Conservation (phyloP, 2,329 filamentous ascomycete genomes). For the Verruconis gallopava region DNA sequence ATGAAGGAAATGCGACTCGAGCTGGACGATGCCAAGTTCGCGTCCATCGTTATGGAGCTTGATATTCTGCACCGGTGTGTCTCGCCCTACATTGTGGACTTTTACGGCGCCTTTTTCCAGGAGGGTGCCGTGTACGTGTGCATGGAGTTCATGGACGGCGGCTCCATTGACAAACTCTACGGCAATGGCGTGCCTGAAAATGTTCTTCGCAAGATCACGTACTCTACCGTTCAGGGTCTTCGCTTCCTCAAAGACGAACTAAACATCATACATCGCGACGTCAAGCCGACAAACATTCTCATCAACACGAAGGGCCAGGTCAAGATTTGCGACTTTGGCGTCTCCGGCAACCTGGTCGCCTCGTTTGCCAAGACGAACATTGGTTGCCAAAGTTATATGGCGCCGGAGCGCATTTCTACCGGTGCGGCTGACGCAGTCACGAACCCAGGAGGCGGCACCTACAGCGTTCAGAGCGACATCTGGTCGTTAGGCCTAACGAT, state of each 20-base stretch:
- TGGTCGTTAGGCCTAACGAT: conserved; percentile 92
- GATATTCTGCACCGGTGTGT: conserved; percentile 91
- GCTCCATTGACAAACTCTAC: conserved; percentile 94
- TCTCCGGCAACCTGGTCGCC: conserved; percentile 89
- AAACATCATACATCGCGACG: conserved; percentile 97
- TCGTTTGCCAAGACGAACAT: conserved; percentile 99
- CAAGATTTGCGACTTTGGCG: conserved; percentile 98
- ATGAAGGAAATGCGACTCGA: conserved; percentile 98
- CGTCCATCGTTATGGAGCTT: conserved; percentile 93
- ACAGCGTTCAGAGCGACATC: conserved; percentile 95
- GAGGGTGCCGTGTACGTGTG: conserved; percentile 96
- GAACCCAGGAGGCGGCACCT: conserved; percentile 64
- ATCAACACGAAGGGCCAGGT: conserved; percentile 81
- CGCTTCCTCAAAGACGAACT: conserved; percentile 94
- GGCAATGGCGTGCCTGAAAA: conserved; percentile 78
- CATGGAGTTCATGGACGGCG: conserved; percentile 98
- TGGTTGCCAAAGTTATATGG: conserved; percentile 98
- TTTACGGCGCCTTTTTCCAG: conserved; percentile 97
- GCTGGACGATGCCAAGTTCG: conserved; percentile 91
- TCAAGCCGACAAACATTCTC: conserved; percentile 98
- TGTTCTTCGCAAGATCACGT: conserved; percentile 78
- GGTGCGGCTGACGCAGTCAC: conserved; percentile 62
- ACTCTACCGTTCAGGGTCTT: conserved; percentile 79
- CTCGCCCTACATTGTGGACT: conserved; percentile 95
- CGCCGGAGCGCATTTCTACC: conserved; percentile 84